These are phyloP conservation scores for Klebsormidium nitens DNA, from an alignment of 139 green algal genomes.

Conservation along the genomic window DNA sequence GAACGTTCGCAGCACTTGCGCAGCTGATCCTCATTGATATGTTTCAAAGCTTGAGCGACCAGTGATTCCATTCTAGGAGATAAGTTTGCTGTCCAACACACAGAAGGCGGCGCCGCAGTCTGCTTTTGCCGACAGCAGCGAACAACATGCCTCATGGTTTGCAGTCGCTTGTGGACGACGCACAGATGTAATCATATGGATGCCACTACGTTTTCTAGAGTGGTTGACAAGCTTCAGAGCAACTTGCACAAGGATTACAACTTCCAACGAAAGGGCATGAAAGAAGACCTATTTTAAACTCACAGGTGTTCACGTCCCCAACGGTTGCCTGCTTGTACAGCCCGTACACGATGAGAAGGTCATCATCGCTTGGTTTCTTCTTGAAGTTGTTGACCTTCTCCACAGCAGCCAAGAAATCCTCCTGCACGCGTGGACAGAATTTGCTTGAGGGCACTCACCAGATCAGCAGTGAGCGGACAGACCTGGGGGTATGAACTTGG, in stretches of 20 bases:
- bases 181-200: no score
- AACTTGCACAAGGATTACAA: background rate
- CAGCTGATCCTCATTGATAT: background rate
- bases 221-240: no score
- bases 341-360: constrained; percentile 41
- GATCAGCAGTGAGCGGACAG: no score
- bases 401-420: constrained; percentile 32
- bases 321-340: constrained; percentile 45
- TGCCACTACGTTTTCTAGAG: no score
- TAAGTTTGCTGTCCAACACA: no score
- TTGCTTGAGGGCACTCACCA: no score
- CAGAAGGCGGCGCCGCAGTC: background rate
- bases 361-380: constrained; percentile 13
- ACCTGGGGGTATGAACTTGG: no score
- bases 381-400: constrained; percentile 26
- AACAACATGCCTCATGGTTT: background rate
- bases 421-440: no score
- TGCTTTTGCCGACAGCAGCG: background rate
- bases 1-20: background rate
- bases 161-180: no score
- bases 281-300: background rate
- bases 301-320: constrained; percentile 31
- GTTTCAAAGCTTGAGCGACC: background rate
- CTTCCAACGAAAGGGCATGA: background rate
- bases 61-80: no score